Conservation (phyloP, 139 green algal genomes). For the Chlorella ohadii region DNA sequence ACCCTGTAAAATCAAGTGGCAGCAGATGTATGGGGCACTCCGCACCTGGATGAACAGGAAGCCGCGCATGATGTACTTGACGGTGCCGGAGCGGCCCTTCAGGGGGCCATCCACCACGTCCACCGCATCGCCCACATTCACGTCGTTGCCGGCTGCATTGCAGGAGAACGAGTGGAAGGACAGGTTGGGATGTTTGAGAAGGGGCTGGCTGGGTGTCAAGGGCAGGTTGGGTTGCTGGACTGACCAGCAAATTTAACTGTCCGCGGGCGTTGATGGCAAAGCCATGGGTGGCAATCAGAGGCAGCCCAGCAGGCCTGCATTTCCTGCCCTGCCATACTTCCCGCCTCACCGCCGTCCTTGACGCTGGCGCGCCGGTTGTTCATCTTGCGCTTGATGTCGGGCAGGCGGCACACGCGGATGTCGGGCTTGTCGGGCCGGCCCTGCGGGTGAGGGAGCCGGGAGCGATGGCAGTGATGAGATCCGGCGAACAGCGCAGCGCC, state of each 20-base stretch:
- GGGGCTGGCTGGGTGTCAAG: too few species aligned
- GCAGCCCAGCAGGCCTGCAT: too few species aligned
- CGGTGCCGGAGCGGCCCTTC: constrained; percentile 68
- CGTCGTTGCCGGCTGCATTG: constrained; percentile 21
- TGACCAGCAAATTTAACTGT: too few species aligned
- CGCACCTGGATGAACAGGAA: constrained; percentile 76
- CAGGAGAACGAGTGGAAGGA: neutral
- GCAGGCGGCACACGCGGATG: constrained; percentile 69
- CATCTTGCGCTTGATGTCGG: constrained; percentile 91
- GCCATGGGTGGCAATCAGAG: too few species aligned
- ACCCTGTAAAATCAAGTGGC: too few species aligned
- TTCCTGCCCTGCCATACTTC: too few species aligned
- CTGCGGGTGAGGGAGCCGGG: too few species aligned
- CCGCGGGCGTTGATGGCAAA: too few species aligned
- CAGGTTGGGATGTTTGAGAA: neutral
- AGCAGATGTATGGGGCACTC: too few species aligned
- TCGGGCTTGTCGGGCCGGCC: constrained; percentile 76
- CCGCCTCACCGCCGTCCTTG: constrained; percentile 53
- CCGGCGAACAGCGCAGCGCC: too few species aligned
- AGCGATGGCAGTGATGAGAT: too few species aligned
- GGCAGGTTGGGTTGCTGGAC: too few species aligned
- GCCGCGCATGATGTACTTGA: constrained; percentile 79
- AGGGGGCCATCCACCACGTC: constrained; percentile 65
- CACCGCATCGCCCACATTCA: constrained; percentile 49
- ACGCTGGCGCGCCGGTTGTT: constrained; percentile 57